A percentile compares a stretch with the other conserved stretches of the same genome.
Evolutionary conservation across 345 rosid genomes (phyloP).

Genomic region (Hibiscus trionum): DNA sequence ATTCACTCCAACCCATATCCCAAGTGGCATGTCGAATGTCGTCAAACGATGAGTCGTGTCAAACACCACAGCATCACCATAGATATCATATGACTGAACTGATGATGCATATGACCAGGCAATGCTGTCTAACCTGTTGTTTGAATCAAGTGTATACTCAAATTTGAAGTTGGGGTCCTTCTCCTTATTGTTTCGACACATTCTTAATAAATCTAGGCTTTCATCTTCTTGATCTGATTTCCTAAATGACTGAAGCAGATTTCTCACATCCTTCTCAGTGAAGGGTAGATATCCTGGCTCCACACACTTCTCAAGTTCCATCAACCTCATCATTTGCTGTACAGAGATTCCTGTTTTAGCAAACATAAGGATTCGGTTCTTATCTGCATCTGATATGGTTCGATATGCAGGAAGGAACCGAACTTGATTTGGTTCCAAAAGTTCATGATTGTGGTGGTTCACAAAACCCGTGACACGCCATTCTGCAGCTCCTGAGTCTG

Average conservation of each 20-base stretch:
- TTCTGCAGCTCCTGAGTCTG: conserved; percentile 65
- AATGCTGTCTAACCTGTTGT: conserved; percentile 4
- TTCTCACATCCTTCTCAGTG: conserved; percentile 95
- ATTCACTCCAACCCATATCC: conserved; percentile 90
- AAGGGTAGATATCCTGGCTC: conserved; percentile 93
- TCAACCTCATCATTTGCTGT: conserved; percentile 97
- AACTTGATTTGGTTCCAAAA: conserved; percentile 82
- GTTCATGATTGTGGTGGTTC: conserved; percentile 88
- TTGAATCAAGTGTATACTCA: conserved; percentile 49
- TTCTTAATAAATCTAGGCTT: conserved; percentile 75
- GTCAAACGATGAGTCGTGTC: conserved; percentile 88
- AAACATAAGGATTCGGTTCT: conserved; percentile 88
- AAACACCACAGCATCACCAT: conserved; percentile 92
- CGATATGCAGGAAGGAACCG: conserved; percentile 96
- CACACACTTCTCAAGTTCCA: conserved; percentile 96
- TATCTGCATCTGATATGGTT: conserved; percentile 84
- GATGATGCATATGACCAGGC: conserved; percentile 7
- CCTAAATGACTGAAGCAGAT: conserved; percentile 84
- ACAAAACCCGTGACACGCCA: conserved; percentile 95
- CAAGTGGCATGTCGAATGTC: conserved; percentile 96
- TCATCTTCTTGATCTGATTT: conserved; percentile 84
- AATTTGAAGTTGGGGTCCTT: conserved; percentile 87
- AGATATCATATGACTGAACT: conserved; percentile 52
- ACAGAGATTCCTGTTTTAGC: conserved; percentile 93
- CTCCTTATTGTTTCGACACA: conserved; percentile 86